phyloP scores from a whole-genome alignment of 2,329 filamentous ascomycete species.

The Huntiella savannae region DNA sequence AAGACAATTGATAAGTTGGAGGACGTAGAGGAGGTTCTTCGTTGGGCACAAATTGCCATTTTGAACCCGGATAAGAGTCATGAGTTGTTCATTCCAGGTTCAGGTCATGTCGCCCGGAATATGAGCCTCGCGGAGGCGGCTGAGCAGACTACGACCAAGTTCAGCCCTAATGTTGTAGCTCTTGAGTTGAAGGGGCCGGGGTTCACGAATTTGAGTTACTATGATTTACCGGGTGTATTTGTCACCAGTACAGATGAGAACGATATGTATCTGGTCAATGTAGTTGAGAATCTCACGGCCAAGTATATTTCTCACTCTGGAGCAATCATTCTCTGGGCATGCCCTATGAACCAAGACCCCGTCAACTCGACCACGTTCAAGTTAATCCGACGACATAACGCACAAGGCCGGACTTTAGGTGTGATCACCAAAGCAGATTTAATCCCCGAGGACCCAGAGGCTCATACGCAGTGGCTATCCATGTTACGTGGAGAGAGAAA shows the following conservation, averaged over 20 bases:
- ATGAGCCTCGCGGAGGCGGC: slow-evolving; percentile 19
- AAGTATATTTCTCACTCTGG: slow-evolving; percentile 51
- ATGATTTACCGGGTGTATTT: slow-evolving; percentile 71
- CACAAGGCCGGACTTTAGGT: slow-evolving; percentile 43
- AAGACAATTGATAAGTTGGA: slow-evolving; percentile 39
- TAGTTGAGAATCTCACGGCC: slow-evolving; percentile 51
- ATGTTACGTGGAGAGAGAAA: slow-evolving; percentile 46
- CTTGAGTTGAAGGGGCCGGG: slow-evolving; percentile 55
- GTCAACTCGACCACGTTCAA: slow-evolving; percentile 54
- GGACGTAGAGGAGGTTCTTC: slow-evolving; percentile 47
- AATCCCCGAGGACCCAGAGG: slow-evolving; percentile 30
- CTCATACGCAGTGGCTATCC: slow-evolving; percentile 35
- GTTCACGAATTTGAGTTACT: slow-evolving; percentile 60
- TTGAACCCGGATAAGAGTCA: slow-evolving; percentile 44
- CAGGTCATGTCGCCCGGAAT: slow-evolving; percentile 23
- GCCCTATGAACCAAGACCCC: slow-evolving; percentile 61
- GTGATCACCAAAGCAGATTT: slow-evolving; percentile 77
- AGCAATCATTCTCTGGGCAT: slow-evolving; percentile 58
- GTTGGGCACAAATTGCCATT: slow-evolving; percentile 58
- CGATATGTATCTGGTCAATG: slow-evolving; percentile 48
- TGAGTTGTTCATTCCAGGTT: slow-evolving; percentile 33
- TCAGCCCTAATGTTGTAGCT: slow-evolving; percentile 65
- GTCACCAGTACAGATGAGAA: slow-evolving; percentile 43
- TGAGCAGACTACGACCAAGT: slow-evolving; percentile 37
- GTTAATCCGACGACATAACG: slow-evolving; percentile 38